Base-by-base conservation (phyloP, 768 basidiomycete species). In the Neoboletus subvelutipes region DNA sequence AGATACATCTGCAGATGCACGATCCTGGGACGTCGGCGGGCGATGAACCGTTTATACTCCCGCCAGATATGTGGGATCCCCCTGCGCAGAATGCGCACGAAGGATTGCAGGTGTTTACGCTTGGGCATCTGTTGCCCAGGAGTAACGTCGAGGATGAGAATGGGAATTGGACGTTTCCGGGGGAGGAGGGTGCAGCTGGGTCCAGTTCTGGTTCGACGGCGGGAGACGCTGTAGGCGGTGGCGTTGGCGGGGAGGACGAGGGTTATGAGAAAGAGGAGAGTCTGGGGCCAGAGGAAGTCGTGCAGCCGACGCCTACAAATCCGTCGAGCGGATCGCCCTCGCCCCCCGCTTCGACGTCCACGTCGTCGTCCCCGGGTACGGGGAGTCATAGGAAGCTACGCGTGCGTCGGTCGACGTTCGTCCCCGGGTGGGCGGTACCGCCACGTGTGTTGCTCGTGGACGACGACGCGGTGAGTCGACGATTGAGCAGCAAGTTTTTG, bases 401-500 rank as follows among this genome's bases (percentile, higher is more conserved):
- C 5, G 86, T 91, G 31, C 78, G 92, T 10, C 74, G 90, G 45
- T 85, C 88, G 57, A 87, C 90, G 53, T 92, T 88, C 63, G 90
- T 93, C 0, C 92, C 92, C 0, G 90, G 88, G 2, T 95, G 93
- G 93, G 88, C 91, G 0, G 90, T 94, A 0, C 89, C 93, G 0
- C 96, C 96, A 5, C 78, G 90, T 0, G 94, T 98, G 54, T 72
- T 98, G 50, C 81, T 98, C 9, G 96, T 98, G 11, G 96, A 98
- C 71, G 96, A 98, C 72, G 96, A 98, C 66, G 87, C 87, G 5
- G 94, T 98, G 28, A 94, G 88, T 70, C 75, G 95, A 55, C 88
- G 87, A 68, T 74, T 98, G 55, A 88, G 89, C 60, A 90, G 85
- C 78, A 97, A 95, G 76, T 96, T 98, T 71, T 72, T 98, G 69